Conservation (phyloP, 768 basidiomycete genomes). For the Russula brevipes region DNA sequence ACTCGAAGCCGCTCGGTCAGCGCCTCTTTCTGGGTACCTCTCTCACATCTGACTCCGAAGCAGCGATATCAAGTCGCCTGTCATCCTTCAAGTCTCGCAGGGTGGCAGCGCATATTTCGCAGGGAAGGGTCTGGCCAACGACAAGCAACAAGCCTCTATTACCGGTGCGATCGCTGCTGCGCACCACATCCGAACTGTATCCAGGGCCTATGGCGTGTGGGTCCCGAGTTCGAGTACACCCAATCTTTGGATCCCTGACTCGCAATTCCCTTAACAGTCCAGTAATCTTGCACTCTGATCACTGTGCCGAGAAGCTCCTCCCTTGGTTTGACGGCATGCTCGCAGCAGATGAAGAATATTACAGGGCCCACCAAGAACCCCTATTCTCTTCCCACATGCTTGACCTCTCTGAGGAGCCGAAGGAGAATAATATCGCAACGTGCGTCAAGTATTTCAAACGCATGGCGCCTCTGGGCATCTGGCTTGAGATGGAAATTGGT, state of each 20-base stretch:
- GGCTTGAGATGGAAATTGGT: constrained; percentile 99
- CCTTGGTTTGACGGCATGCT: constrained; percentile 99
- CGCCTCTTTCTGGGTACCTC: background rate
- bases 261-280: constrained; percentile 48
- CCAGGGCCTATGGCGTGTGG: constrained; percentile 89
- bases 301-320: constrained; percentile 96
- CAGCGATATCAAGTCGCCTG: constrained; percentile 93
- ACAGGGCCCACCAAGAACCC: constrained; percentile 78
- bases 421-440: constrained; percentile 89
- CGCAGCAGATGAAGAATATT: constrained; percentile 90
- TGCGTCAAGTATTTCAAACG: constrained; percentile 95
- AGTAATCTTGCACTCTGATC: constrained; percentile 96
- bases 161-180: constrained; percentile 90
- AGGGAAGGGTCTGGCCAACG: constrained; percentile 93
- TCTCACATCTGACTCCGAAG: constrained; percentile 10
- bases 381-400: constrained; percentile 99
- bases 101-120: constrained; percentile 95
- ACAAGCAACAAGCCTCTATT: constrained; percentile 92
- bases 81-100: constrained; percentile 97
- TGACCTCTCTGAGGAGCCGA: constrained; percentile 88
- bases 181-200: constrained; percentile 81
- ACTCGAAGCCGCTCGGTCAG: constrained; percentile 89
- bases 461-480: constrained; percentile 86
- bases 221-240: constrained; percentile 32
- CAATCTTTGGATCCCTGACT: constrained; percentile 3